Conservation (phyloP, 192 early-diverging fungal genomes). For the Diversispora eburnea region DNA sequence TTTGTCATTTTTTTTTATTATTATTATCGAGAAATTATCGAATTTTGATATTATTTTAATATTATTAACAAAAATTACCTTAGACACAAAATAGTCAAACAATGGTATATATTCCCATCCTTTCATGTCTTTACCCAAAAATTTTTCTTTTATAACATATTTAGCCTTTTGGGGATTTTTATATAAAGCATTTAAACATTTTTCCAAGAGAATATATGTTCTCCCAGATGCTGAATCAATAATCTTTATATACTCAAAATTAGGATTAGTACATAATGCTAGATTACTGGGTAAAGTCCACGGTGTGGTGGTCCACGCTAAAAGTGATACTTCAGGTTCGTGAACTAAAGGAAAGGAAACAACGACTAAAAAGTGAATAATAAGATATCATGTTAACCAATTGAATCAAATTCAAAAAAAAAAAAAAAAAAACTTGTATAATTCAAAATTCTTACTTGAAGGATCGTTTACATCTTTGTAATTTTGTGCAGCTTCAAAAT, state of each 20-base stretch:
- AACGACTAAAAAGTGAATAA: slow-evolving; percentile 53
- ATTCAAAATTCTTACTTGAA: slow-evolving; percentile 47
- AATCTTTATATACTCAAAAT: slow-evolving; percentile 96
- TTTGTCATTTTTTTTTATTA: slow-evolving; percentile 7
- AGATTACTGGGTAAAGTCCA: slow-evolving; percentile 98
- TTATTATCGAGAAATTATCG: too few relatives aligned
- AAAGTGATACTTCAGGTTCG: slow-evolving; percentile 73
- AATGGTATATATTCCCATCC: slow-evolving; percentile 89
- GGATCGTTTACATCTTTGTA: slow-evolving; percentile 98
- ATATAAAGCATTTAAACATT: slow-evolving; percentile 83
- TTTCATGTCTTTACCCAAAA: slow-evolving; percentile 73
- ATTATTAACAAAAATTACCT: background rate
- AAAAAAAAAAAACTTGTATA: background rate
- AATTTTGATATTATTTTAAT: too few relatives aligned
- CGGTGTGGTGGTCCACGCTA: slow-evolving; percentile 99
- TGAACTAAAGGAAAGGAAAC: slow-evolving; percentile 87
- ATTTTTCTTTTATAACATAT: slow-evolving; percentile 75
- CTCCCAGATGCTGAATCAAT: slow-evolving; percentile 75
- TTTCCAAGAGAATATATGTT: slow-evolving; percentile 83
- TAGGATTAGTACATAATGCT: slow-evolving; percentile 89
- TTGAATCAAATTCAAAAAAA: background rate
- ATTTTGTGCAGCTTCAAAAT: slow-evolving; percentile 96
- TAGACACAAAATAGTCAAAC: slow-evolving; percentile 74
- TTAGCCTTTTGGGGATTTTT: slow-evolving; percentile 95
- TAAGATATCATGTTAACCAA: background rate